A percentile compares a stretch with the other conserved stretches of the same genome.
Evolutionary conservation across 306 rosid genomes (phyloP).

Genomic region (Argentina anserina): DNA sequence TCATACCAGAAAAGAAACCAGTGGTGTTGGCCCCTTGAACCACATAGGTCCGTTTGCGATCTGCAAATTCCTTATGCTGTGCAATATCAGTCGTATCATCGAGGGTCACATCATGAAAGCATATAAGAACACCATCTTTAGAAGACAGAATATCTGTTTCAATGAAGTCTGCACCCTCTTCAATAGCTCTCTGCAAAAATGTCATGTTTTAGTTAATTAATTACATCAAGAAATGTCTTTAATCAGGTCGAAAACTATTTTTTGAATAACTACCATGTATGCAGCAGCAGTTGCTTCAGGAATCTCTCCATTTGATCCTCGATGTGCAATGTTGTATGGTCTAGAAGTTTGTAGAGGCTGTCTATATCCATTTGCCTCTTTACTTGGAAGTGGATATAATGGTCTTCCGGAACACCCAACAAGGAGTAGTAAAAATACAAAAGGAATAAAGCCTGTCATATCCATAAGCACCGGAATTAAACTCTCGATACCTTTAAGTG

Average conservation of each 20-base stretch:
- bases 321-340: conserved; percentile 79
- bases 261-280: conserved; percentile 43
- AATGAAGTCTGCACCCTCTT: conserved; percentile 96
- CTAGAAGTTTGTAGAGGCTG: conserved; percentile 66
- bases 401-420: conserved; percentile 66
- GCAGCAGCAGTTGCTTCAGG: conserved; percentile 89
- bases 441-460: conserved; percentile 45
- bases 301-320: conserved; percentile 93
- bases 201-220: conserved; percentile 21
- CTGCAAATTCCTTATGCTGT: conserved; percentile 52
- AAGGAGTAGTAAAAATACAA: conserved; percentile 39
- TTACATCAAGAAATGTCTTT: neutral
- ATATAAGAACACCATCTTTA: conserved; percentile 79
- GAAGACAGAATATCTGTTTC: conserved; percentile 85
- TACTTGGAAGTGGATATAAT: conserved; percentile 60
- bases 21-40: conserved; percentile 59
- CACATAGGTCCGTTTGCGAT: conserved; percentile 79
- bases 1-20: conserved; percentile 75
- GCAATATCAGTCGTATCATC: conserved; percentile 69
- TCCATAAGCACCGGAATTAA: neutral
- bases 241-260: conserved; percentile 4
- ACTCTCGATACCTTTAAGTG: neutral
- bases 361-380: conserved; percentile 24
- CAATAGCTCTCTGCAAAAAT: conserved; percentile 78
- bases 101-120: conserved; percentile 80